Base-by-base conservation (phyloP, 768 basidiomycete species). In the Agaricus blazei region DNA sequence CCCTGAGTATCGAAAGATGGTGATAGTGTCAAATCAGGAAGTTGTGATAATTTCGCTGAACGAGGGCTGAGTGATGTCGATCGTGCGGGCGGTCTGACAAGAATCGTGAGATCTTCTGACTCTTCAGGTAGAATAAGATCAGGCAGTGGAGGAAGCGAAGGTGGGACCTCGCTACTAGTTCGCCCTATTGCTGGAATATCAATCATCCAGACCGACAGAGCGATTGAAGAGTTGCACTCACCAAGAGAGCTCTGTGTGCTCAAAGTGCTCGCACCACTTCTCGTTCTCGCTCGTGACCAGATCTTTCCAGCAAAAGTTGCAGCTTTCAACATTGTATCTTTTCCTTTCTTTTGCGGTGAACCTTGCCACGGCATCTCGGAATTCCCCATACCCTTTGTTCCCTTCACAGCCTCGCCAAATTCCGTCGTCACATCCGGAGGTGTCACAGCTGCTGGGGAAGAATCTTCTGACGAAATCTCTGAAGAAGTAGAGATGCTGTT, bases 381-480 rank as follows among this genome's bases (percentile, higher is more conserved):
- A 23, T 19, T 19, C 19, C 19, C 19, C 19, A 19, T 19, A 19
- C 38, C 47, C 23, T 12, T 24, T 15, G 40, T 40, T 9, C 68
- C 67, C 58, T 68, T 62, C 23, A 60, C 61, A 41, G 28, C 36
- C 23, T 68, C 61, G 27, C 66, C 70, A 31, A 69, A 72, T 50
- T 73, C 72, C 26, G 63, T 52, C 9, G 69, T 63, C 1, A 69
- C 67, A 36, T 64, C 69, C 14, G 65, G 51, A 11, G 58, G 37
- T 29, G 58, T 67, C 62, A 71, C 67, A 57, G 83, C 72, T 6
- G 84, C 77, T 28, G 86, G 86, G 19, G 83, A 75, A 26, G 84
- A 86, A 61, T 88, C 86, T 59, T 89, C 87, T 5, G 83, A 85
- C 0, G 85, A 88, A 52, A 84, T 67, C 59, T 82, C 80, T 1